A percentile compares a stretch with the other conserved stretches of the same genome.
Evolutionary conservation across 345 rosid genomes (phyloP).

Genomic region (Kandelia obovata): DNA sequence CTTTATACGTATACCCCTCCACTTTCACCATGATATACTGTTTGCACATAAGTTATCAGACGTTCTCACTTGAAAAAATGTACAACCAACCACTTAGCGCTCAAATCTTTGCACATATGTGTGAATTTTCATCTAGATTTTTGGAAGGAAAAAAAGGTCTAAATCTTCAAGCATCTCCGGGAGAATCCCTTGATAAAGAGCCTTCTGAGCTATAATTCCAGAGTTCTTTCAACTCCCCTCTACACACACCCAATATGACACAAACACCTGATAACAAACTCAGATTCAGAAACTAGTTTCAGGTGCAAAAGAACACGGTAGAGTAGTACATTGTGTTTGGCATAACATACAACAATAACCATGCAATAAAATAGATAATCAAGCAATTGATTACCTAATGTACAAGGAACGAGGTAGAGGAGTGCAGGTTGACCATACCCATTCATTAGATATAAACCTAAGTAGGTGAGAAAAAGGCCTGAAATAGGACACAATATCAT

Average conservation of each 20-base stretch:
- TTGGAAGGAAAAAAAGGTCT: too few species aligned
- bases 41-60: not conserved
- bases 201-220: slow-evolving; percentile 45
- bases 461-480: slow-evolving; percentile 81
- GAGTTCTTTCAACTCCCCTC: slow-evolving; percentile 68
- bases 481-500: slow-evolving; percentile 18
- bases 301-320: not conserved
- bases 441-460: slow-evolving; percentile 81
- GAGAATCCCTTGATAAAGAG: slow-evolving; percentile 1
- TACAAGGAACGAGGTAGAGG: slow-evolving; percentile 93
- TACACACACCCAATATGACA: slow-evolving; percentile 50
- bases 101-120: not conserved
- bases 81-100: not conserved
- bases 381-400: slow-evolving; percentile 58
- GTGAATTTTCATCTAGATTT: not conserved
- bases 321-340: not conserved
- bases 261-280: slow-evolving; percentile 42
- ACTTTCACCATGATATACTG: not conserved
- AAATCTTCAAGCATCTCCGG: slow-evolving; percentile 32
- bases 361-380: not conserved
- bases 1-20: too few species aligned
- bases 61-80: not conserved
- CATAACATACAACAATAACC: not conserved
- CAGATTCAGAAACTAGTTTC: not conserved
- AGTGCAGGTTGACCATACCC: slow-evolving; percentile 99